These are phyloP conservation scores for Plantago major DNA, from an alignment of 257 asterid species.

Conservation along the genomic window DNA sequence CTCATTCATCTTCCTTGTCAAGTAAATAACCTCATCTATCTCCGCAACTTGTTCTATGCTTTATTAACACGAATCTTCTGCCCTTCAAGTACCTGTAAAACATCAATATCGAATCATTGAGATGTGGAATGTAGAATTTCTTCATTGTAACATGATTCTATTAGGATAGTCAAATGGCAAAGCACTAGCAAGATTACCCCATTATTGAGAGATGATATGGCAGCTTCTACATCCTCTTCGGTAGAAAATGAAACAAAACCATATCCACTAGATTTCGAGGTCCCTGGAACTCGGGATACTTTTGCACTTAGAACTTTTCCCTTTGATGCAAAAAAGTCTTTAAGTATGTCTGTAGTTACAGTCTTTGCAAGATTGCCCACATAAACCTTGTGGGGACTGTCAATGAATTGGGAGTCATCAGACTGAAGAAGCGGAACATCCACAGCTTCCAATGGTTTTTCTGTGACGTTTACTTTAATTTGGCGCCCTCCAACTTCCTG, in stretches of 20 bases:
- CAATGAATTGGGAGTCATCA: slow-evolving; percentile 72
- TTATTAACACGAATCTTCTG: slow-evolving; percentile 87
- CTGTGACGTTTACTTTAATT: slow-evolving; percentile 81
- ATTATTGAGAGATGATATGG: slow-evolving; percentile 66
- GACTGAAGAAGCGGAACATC: slow-evolving; percentile 44
- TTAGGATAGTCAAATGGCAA: background rate
- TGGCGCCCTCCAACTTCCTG: slow-evolving; percentile 87
- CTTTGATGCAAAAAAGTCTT: slow-evolving; percentile 61
- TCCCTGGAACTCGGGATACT: slow-evolving; percentile 80
- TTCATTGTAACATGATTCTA: too few relatives aligned
- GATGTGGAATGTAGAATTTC: too few relatives aligned
- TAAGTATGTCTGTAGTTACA: slow-evolving; percentile 59
- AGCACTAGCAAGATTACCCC: slow-evolving; percentile 33
- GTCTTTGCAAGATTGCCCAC: slow-evolving; percentile 88
- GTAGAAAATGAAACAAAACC: slow-evolving; percentile 84
- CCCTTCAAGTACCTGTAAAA: slow-evolving; percentile 78
- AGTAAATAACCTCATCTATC: background rate
- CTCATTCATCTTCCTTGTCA: background rate
- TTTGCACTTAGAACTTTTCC: slow-evolving; percentile 76
- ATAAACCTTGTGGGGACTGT: slow-evolving; percentile 83
- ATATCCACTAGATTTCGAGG: slow-evolving; percentile 86
- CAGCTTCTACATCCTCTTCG: slow-evolving; percentile 87
- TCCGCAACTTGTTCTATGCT: slow-evolving; percentile 36
- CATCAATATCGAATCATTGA: background rate
- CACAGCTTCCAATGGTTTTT: slow-evolving; percentile 55